Evolutionary conservation across 1,139 yeast genomes (phyloP), one percentile per base, ranked within the genome.

Genomic region (Pichia sp.): DNA sequence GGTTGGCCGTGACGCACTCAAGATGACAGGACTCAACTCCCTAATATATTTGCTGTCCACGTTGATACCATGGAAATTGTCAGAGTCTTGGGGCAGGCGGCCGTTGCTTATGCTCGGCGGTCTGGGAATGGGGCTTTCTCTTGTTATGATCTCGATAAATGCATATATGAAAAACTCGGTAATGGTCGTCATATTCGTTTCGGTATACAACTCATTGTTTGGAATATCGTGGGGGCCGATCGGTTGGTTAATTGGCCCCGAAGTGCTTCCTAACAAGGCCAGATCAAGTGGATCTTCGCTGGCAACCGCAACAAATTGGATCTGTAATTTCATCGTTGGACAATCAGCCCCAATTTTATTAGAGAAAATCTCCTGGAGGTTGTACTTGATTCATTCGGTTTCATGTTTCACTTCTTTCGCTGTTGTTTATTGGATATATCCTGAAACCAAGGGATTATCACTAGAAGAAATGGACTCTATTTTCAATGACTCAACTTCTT

Each of bases 211-310:
- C 65, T 89, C 95, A 0, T 87, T 88, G 36, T 90, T 90, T 71
- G 97, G 97, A 10, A 84, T 84, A 63, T 80, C 87, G 55, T 90
- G 96, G 95, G 97, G 97, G 10, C 97, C 97, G 3, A 85, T 90
- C 57, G 96, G 97, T 7, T 90, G 97, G 97, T 76, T 92, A 63
- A 85, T 89, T 72, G 69, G 62, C 1, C 84, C 87, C 42, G 97
- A 90, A 72, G 92, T 92, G 54, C 79, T 92, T 56, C 97, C 97
- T 0, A 80, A 88, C 58, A 76, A 85, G 26, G 90, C 90, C 13
- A 80, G 97, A 57, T 90, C 96, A 7, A 88, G 90, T 65, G 96
- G 96, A 51, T 96, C 97, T 0, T 90, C 96, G 1, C 73, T 90
- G 60, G 85, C 96, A 0, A 90, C 97, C 0, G 96, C 96, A 0